These are phyloP conservation scores for Termitomyces sp. DNA, from an alignment of 768 basidiomycete species.

Conservation along the genomic window DNA sequence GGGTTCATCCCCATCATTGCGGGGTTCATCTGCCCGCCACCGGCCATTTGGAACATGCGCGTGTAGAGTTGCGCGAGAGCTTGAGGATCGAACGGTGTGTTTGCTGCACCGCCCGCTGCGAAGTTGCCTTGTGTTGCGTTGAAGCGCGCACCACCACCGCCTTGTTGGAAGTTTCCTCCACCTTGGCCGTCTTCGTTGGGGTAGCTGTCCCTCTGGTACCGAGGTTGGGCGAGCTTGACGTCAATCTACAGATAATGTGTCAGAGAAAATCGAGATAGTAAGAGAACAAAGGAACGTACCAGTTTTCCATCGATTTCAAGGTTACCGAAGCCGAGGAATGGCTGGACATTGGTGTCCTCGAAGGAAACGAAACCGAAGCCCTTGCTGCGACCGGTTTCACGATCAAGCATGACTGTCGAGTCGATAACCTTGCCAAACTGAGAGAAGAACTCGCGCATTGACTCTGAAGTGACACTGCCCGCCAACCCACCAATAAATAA, in stretches of 20 bases:
- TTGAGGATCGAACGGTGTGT: conserved; percentile 82
- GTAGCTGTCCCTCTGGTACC: conserved; percentile 69
- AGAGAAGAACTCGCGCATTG: conserved; percentile 88
- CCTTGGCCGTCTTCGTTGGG: conserved; percentile 39
- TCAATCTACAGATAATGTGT: conserved; percentile 61
- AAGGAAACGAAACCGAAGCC: conserved; percentile 99
- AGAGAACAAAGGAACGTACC: conserved; percentile 32
- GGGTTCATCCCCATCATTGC: conserved; percentile 49
- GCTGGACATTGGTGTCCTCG: conserved; percentile 85
- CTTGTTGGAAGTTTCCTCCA: conserved; percentile 18
- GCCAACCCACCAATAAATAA: conserved; percentile 95
- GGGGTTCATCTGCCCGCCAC: conserved; percentile 47
- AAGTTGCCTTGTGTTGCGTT: conserved; percentile 37
- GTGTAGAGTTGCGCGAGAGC: conserved; percentile 91
- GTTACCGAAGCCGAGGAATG: conserved; percentile 83
- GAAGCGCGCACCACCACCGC: conserved; percentile 13
- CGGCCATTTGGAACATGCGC: conserved; percentile 88
- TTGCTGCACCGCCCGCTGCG: conserved; percentile 25
- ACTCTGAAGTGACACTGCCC: conserved; percentile 87
- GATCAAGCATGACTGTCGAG: conserved; percentile 98
- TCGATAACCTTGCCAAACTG: conserved; percentile 96
- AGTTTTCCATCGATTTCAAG: conserved; percentile 93
- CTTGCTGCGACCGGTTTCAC: conserved; percentile 91
- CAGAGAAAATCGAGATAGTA: background rate
- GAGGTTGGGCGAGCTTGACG: conserved; percentile 93